These are phyloP conservation scores for Cryptococcus sp. DNA, from an alignment of 1,284 basidiomycete genomes.

Conservation along the genomic window DNA sequence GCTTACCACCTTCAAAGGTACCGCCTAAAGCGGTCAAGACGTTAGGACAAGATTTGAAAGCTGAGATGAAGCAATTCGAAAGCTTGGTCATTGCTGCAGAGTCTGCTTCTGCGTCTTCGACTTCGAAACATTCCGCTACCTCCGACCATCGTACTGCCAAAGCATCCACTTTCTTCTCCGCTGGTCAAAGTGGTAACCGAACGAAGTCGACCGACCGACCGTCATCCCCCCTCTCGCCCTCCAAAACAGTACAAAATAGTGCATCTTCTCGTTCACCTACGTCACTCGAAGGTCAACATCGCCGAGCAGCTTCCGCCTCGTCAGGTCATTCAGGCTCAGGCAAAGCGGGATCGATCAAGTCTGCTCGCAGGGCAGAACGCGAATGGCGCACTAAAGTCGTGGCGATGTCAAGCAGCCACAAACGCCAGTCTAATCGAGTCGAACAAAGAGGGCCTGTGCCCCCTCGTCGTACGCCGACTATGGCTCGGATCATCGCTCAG, in stretches of 20 bases:
- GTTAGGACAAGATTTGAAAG: neutral
- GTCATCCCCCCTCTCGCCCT: too few relatives aligned
- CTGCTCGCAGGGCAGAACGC: constrained; percentile 27
- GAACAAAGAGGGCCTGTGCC: neutral
- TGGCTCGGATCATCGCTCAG: too few relatives aligned
- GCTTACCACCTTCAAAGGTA: neutral
- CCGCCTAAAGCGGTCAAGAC: constrained; percentile 6
- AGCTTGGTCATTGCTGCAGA: constrained; percentile 8
- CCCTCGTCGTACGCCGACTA: neutral
- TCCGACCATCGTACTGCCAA: too few relatives aligned
- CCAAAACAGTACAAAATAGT: too few relatives aligned
- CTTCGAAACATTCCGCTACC: neutral
- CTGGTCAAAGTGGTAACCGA: too few relatives aligned
- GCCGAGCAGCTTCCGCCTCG: constrained; percentile 3
- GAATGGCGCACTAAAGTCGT: constrained; percentile 43
- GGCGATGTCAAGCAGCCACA: constrained; percentile 16
- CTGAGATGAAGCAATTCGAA: constrained; percentile 9
- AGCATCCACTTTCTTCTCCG: too few relatives aligned
- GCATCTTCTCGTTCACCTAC: neutral
- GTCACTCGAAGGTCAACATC: neutral
- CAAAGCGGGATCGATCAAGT: constrained; percentile 13
- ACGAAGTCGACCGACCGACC: too few relatives aligned
- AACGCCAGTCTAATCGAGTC: neutral
- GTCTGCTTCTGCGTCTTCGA: constrained; percentile 1
- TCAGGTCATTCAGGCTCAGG: constrained; percentile 7